phyloP scores from a whole-genome alignment of 495 filamentous ascomycete species.

The Penicillium macrosclerotiorum region DNA sequence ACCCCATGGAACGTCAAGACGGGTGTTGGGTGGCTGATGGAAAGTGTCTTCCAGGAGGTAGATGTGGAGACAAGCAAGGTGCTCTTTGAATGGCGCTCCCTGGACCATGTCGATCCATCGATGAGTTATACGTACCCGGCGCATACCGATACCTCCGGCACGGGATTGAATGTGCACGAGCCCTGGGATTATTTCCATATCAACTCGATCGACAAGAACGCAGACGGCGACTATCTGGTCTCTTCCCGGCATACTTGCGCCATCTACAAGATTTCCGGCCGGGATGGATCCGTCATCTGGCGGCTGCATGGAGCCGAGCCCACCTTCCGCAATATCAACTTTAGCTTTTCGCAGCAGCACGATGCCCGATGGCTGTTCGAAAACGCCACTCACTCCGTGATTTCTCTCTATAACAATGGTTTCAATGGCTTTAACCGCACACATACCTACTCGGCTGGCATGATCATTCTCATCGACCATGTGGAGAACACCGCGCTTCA shows the following conservation, averaged over 20 bases:
- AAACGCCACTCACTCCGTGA: constrained; percentile 45
- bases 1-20: constrained; percentile 48
- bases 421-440: constrained; percentile 50
- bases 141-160: constrained; percentile 47
- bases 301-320: constrained; percentile 50
- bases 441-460: constrained; percentile 51
- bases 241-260: constrained; percentile 57
- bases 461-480: constrained; percentile 57
- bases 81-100: constrained; percentile 53
- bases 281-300: constrained; percentile 58
- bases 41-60: constrained; percentile 51
- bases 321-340: constrained; percentile 47
- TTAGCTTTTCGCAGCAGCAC: constrained; percentile 62
- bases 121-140: constrained; percentile 42
- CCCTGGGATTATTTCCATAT: constrained; percentile 68
- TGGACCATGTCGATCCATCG: constrained; percentile 51
- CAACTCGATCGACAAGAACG: constrained; percentile 61
- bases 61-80: constrained; percentile 50
- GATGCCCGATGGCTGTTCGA: constrained; percentile 57
- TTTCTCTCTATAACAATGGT: constrained; percentile 59
- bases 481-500: constrained; percentile 48
- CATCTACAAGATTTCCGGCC: constrained; percentile 60
- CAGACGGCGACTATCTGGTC: constrained; percentile 56
- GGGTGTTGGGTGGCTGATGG: constrained; percentile 50
- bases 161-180: constrained; percentile 39